Evolutionary conservation across 1,284 basidiomycete species (phyloP), one percentile per base, ranked within the genome.

Genomic region (Trametes sp.): DNA sequence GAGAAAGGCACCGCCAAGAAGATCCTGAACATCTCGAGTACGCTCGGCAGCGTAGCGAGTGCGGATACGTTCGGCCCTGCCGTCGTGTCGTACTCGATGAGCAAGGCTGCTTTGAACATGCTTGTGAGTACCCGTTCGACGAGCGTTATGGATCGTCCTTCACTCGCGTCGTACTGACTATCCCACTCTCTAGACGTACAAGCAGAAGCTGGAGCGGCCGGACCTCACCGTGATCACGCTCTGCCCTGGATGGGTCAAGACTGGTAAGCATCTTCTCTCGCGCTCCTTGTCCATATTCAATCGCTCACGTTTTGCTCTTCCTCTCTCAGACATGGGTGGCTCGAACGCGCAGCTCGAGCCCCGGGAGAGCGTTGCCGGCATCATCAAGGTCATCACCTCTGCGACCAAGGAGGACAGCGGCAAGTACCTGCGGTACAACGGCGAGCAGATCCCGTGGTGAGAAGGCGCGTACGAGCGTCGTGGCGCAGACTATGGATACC

Each of bases 101-200:
- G 67, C 53, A 74, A 77, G 61, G 63, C 69, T 0, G 72, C 67
- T 9, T 50, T 75, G 51, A 75, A 75, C 54, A 75, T 76, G 75
- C 67, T 73, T 8, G 65, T 76, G 67, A 42, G 72, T 73, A 41
- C 38, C n/a, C 16, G 16, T 16, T 10, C 35, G 6, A 19, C 38
- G 13, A 19, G 10, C 60, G 11, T 33, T 2, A 10, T 3, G 42
- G 10, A 4, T 21, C 9, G n/a, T n/a, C n/a, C n/a, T n/a, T n/a
- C n/a, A n/a, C n/a, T n/a, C n/a, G n/a, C n/a, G n/a, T n/a, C n/a
- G n/a, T n/a, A n/a, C n/a, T 9, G 4, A 11, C 6, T 21, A 61
- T 50, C 16, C 1, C 29, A 1, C 16, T 24, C 4, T n/a, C 16
- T 7, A 76, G 73, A 73, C 71, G 10, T 73, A 73, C 56, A 79